phyloP scores from a whole-genome alignment of 2,329 filamentous ascomycete species.

The Hymenoscyphus albidus region DNA sequence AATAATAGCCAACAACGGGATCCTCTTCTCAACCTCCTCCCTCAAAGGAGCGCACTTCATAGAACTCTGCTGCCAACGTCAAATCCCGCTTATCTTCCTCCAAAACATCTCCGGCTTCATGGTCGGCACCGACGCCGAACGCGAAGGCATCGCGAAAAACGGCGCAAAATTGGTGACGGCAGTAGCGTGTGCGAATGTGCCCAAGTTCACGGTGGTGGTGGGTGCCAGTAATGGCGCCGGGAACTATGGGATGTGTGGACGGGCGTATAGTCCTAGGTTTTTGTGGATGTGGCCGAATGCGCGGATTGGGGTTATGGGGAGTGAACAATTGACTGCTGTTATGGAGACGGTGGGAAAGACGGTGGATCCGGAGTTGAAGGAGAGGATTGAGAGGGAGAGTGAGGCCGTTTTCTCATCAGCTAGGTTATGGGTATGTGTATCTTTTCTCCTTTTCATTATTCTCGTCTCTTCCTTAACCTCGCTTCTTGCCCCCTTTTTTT shows the following conservation, averaged over 20 bases:
- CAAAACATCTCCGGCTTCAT: conserved; percentile 99
- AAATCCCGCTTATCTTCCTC: conserved; percentile 85
- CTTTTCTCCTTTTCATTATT: conserved; percentile 7
- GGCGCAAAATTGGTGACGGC: conserved; percentile 95
- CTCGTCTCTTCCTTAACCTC: conserved; percentile 10
- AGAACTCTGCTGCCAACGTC: conserved; percentile 85
- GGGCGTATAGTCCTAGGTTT: conserved; percentile 87
- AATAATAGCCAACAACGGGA: conserved; percentile 94
- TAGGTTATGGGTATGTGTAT: conserved; percentile 66
- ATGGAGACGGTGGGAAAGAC: conserved; percentile 92
- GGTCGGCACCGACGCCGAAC: conserved; percentile 90
- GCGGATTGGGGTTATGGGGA: conserved; percentile 93
- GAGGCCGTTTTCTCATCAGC: conserved; percentile 86
- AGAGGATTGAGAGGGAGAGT: conserved; percentile 83
- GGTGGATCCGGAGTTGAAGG: conserved; percentile 74
- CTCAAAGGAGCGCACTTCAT: conserved; percentile 97
- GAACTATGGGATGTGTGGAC: conserved; percentile 97
- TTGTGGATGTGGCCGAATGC: conserved; percentile 98
- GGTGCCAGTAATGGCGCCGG: conserved; percentile 89
- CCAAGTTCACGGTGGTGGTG: conserved; percentile 96
- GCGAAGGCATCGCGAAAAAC: conserved; percentile 95
- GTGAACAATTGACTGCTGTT: conserved; percentile 84
- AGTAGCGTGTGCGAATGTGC: conserved; percentile 88
- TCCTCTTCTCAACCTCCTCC: conserved; percentile 83
- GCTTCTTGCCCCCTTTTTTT: background rate